These are phyloP conservation scores for Paecilomyces formosus DNA, from an alignment of 2,329 filamentous ascomycete genomes.

Conservation along the genomic window DNA sequence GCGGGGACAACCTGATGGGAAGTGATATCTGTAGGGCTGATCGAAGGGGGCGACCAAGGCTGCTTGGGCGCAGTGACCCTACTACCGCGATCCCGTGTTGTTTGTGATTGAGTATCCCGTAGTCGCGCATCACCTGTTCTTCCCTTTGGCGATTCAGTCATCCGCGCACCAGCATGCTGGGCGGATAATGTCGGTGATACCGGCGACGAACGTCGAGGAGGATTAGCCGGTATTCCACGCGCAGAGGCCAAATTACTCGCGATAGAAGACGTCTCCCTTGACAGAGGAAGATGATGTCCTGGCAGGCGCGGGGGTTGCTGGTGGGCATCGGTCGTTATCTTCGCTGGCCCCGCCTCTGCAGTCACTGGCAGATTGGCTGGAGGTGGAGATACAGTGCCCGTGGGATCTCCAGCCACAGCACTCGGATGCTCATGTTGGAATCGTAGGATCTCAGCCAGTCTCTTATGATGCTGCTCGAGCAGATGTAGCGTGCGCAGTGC, in stretches of 20 bases:
- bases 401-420: conserved; percentile 9
- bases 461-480: conserved; percentile 80
- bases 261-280: conserved; percentile 73
- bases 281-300: conserved; percentile 38
- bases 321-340: conserved; percentile 21
- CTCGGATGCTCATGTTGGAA: conserved; percentile 53
- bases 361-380: conserved; percentile 10
- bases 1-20: conserved; percentile 24
- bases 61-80: conserved; percentile 20
- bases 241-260: conserved; percentile 82
- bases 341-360: conserved; percentile 13
- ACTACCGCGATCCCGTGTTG: conserved; percentile 16
- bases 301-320: conserved; percentile 33
- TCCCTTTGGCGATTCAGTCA: conserved; percentile 47
- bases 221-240: conserved; percentile 60
- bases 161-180: conserved; percentile 63
- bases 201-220: conserved; percentile 52
- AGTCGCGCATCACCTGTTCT: conserved; percentile 22
- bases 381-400: conserved; percentile 6
- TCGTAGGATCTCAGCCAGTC: conserved; percentile 73
- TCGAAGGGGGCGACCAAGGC: conserved; percentile 26
- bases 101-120: conserved; percentile 11
- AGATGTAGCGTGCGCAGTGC: conserved; percentile 76
- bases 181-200: conserved; percentile 66
- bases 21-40: conserved; percentile 25